These are phyloP conservation scores for Luzula sylvatica DNA, from an alignment of 176 grass and related monocot species.

Conservation along the genomic window DNA sequence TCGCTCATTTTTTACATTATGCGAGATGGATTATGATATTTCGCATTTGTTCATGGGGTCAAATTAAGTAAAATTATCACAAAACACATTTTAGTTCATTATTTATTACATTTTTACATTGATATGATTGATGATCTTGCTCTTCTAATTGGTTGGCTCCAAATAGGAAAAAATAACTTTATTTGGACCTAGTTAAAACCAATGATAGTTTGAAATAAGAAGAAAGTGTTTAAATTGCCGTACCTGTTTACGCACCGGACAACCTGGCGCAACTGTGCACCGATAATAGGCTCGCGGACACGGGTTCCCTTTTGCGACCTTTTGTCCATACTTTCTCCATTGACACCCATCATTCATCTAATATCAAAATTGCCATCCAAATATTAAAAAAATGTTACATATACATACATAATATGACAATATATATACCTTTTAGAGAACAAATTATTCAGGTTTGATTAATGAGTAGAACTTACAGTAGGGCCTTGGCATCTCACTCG, in stretches of 20 bases:
- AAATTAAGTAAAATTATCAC: too few species aligned
- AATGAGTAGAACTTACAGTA: constrained; percentile 51
- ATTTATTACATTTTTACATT: too few species aligned
- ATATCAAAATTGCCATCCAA: neutral
- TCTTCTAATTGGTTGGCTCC: too few species aligned
- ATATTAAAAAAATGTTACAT: neutral
- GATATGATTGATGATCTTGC: too few species aligned
- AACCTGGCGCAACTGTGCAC: constrained; percentile 89
- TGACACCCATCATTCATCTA: constrained; percentile 98
- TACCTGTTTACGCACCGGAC: constrained; percentile 93
- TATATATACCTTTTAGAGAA: neutral
- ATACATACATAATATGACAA: neutral
- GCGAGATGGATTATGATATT: too few species aligned
- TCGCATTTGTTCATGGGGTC: neutral
- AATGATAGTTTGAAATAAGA: neutral
- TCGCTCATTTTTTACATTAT: too few species aligned
- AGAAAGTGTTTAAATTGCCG: neutral
- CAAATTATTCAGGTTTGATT: too few species aligned
- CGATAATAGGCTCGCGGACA: constrained; percentile 92
- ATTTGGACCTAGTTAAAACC: too few species aligned
- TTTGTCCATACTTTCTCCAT: constrained; percentile 96
- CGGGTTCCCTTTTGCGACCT: constrained; percentile 97
- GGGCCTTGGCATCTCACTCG: constrained; percentile 82
- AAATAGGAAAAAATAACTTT: too few species aligned
- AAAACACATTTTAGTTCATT: too few species aligned